A percentile compares a stretch with the other conserved stretches of the same genome.
phyloP scores from a whole-genome alignment of 2,329 filamentous ascomycete species.

The Thielaviopsis punctulata region DNA sequence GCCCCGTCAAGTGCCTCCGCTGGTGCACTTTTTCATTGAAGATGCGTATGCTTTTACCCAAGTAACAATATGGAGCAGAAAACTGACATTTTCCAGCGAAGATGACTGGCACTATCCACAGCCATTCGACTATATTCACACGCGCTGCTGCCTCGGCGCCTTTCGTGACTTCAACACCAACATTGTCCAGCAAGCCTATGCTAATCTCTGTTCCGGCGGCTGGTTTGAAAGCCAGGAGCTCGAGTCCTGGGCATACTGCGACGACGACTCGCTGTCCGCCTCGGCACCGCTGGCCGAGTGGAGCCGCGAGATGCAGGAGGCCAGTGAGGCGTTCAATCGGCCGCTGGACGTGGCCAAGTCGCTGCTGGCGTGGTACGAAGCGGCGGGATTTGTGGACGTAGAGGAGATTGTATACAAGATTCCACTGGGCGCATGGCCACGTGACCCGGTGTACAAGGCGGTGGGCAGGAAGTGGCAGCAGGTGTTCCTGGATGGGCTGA shows the following conservation, averaged over 20 bases:
- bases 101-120: conserved; percentile 36
- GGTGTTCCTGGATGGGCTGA: conserved; percentile 26
- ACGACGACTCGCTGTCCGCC: conserved; percentile 27
- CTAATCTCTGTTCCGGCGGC: conserved; percentile 32
- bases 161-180: conserved; percentile 31
- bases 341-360: conserved; percentile 21
- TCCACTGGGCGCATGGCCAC: conserved; percentile 37
- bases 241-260: conserved; percentile 22
- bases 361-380: conserved; percentile 23
- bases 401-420: conserved; percentile 34
- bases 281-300: conserved; percentile 24
- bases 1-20: conserved; percentile 47
- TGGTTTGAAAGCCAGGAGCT: conserved; percentile 38
- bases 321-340: conserved; percentile 22
- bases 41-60: conserved; percentile 29
- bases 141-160: conserved; percentile 30
- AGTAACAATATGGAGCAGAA: neutral
- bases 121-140: conserved; percentile 38
- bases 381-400: conserved; percentile 38
- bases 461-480: conserved; percentile 29
- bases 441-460: conserved; percentile 25
- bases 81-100: conserved; percentile 18
- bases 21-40: conserved; percentile 59
- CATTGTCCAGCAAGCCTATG: conserved; percentile 34
- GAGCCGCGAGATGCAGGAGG: conserved; percentile 23